Evolutionary conservation across 495 filamentous ascomycete species (phyloP), one percentile per base, ranked within the genome.

Genomic region (Penicillium samsonianum): DNA sequence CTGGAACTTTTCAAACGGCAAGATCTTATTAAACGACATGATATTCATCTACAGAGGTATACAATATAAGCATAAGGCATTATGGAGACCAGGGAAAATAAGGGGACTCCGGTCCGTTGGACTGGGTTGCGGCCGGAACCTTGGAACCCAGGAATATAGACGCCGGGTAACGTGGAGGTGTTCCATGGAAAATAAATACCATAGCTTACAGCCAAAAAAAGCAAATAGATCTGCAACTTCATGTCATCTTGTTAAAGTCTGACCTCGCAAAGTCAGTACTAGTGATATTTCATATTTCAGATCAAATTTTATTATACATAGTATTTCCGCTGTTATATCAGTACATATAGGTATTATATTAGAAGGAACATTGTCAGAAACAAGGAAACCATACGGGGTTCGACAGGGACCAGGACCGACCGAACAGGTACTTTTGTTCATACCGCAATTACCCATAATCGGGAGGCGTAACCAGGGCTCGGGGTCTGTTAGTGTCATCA

Each of bases 71-170:
- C 16, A 31, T 28, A 12, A 25, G 17, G 40, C 11, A 14, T 41
- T 31, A 43, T 53, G 40, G 38, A 53, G 50, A 42, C 28, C 19
- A 41, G 14, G 38, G 38, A 53, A 59, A 55, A 53, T 45, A 65
- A 62, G 35, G 47, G 22, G 31, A 44, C 55, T 35, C 63, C 58
- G 61, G 53, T 62, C 66, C 66, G 56, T 46, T 60, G 66, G 66
- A 48, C 64, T 64, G 65, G 63, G 58, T 47, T 55, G 48, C 43
- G 43, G 43, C 37, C 16, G 40, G 44, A 46, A 30, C 37, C 47
- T 20, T 52, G 51, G 52, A 47, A 42, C 37, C 47, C 33, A 55
- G 51, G 48, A 42, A 42, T 31, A 31, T 43, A 37, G 46, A 48
- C 20, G 30, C 41, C 50, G 55, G 60, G 53, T 59, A 65, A 65